Conservation (phyloP, 2,329 filamentous ascomycete genomes). For the Colletotrichum noveboracense region DNA sequence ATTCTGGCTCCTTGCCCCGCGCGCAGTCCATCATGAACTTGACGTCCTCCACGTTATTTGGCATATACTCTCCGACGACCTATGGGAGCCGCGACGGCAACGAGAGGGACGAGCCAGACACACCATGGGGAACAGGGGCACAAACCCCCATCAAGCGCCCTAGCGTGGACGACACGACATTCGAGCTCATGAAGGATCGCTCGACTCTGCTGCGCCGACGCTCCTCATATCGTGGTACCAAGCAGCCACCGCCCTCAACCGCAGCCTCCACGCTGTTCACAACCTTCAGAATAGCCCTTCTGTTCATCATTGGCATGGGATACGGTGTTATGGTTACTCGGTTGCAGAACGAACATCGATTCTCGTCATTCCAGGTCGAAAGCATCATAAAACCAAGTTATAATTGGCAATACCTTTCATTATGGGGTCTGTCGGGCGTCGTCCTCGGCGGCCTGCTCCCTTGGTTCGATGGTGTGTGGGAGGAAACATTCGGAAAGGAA, state of each 20-base stretch:
- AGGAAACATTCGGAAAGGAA: conserved; percentile 51
- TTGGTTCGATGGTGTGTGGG: conserved; percentile 81
- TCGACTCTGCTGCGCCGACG: conserved; percentile 38
- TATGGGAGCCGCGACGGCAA: conserved; percentile 50
- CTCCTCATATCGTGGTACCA: conserved; percentile 37
- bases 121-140: conserved; percentile 80
- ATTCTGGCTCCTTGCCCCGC: conserved; percentile 59
- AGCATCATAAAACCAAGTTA: conserved; percentile 45
- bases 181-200: conserved; percentile 48
- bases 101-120: conserved; percentile 60
- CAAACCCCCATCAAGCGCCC: conserved; percentile 65
- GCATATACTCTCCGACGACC: conserved; percentile 81
- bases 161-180: conserved; percentile 49
- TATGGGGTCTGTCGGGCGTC: conserved; percentile 85
- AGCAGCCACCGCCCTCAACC: conserved; percentile 30
- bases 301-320: conserved; percentile 80
- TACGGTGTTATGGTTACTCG: conserved; percentile 85
- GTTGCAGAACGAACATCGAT: conserved; percentile 72
- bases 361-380: conserved; percentile 66
- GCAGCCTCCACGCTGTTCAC: conserved; percentile 52
- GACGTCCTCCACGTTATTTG: conserved; percentile 86
- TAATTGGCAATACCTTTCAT: conserved; percentile 72
- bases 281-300: conserved; percentile 61
- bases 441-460: conserved; percentile 80
- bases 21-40: conserved; percentile 84